Evolutionary conservation across 2,329 filamentous ascomycete genomes (phyloP), one percentile per base, ranked within the genome.

Genomic region (Plenodomus biglobosus): DNA sequence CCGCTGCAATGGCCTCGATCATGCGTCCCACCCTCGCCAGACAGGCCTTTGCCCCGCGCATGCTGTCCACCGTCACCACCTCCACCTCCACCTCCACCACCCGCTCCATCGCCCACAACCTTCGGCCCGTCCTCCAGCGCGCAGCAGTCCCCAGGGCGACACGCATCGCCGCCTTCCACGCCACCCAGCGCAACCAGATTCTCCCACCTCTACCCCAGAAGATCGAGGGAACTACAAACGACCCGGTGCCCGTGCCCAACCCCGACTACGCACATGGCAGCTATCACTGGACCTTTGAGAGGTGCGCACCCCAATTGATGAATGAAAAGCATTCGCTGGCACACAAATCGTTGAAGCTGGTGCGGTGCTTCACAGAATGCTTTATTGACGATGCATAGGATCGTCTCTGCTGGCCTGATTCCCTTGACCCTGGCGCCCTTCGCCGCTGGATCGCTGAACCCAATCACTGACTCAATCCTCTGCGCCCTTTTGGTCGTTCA

Each of bases 211-310:
- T 88, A 59, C 91, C 92, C 67, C 94, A 91, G 94, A 80, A 76
- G 87, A 82, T 95, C 61, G 70, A 88, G 52, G 91, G 90, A 75
- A 85, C 83, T 64, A 81, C 92, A 70, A 99, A 99, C 77, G 92
- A 97, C 68, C 84, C 94, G 46, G 88, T 83, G 24, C 84, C 83
- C 34, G 75, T 96, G 19, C 92, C 91, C 38, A 71, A 82, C 18
- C 76, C 89, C 44, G 84, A 82, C 62, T 85, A 92, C 36, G 79
- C 85, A 46, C 90, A 99, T 77, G 94, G 94, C 64, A 95, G 88
- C 75, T 99, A 97, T 80, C 94, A 99, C 83, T 99, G 94, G 94
- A 89, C 88, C 52, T 96, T 96, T 68, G 94, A 99, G 81, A 80
- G 85, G 81, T 84, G 69, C 48, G 56, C 56, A 41, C 10, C 5